A percentile compares a stretch with the other conserved stretches of the same genome.
These are phyloP conservation scores for Fusarium equiseti DNA, from an alignment of 2,329 filamentous ascomycete species.

Conservation along the genomic window DNA sequence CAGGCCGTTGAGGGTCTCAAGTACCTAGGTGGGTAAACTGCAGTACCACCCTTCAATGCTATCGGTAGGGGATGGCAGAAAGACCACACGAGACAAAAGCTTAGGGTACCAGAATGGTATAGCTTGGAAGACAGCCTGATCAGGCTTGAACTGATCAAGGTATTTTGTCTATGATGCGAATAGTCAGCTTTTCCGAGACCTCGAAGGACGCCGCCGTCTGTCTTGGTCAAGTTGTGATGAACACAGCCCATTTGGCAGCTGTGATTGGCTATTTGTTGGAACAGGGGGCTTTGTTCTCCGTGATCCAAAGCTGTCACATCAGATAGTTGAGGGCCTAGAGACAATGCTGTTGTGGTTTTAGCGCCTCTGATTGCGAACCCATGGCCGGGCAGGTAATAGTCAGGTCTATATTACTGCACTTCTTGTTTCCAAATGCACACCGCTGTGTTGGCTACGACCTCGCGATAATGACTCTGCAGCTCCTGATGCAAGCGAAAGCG, in stretches of 20 bases:
- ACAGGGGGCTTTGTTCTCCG: slow-evolving; percentile 32
- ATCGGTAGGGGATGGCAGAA: background rate
- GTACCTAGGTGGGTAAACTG: slow-evolving; percentile 1
- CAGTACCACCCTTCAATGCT: slow-evolving; percentile 11
- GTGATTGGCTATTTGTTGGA: slow-evolving; percentile 37
- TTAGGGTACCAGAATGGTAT: background rate
- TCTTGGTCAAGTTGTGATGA: slow-evolving; percentile 40
- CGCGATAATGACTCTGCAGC: slow-evolving; percentile 16
- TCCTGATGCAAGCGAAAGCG: slow-evolving; percentile 17
- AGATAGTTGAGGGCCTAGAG: slow-evolving; percentile 24
- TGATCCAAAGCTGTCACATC: slow-evolving; percentile 44
- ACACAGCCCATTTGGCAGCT: slow-evolving; percentile 10
- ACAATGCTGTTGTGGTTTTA: slow-evolving; percentile 38
- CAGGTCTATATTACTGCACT: slow-evolving; percentile 38
- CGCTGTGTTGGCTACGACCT: slow-evolving; percentile 39
- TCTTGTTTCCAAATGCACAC: slow-evolving; percentile 37
- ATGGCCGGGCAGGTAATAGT: slow-evolving; percentile 30
- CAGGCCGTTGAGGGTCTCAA: slow-evolving; percentile 29
- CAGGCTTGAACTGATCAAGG: background rate
- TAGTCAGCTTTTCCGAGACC: background rate
- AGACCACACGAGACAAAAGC: background rate
- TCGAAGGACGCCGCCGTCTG: slow-evolving; percentile 9
- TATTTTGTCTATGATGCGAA: background rate
- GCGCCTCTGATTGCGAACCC: slow-evolving; percentile 31
- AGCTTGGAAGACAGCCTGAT: background rate